phyloP scores from a whole-genome alignment of 2,329 filamentous ascomycete genomes.

The Magnaporthiopsis incrustans region DNA sequence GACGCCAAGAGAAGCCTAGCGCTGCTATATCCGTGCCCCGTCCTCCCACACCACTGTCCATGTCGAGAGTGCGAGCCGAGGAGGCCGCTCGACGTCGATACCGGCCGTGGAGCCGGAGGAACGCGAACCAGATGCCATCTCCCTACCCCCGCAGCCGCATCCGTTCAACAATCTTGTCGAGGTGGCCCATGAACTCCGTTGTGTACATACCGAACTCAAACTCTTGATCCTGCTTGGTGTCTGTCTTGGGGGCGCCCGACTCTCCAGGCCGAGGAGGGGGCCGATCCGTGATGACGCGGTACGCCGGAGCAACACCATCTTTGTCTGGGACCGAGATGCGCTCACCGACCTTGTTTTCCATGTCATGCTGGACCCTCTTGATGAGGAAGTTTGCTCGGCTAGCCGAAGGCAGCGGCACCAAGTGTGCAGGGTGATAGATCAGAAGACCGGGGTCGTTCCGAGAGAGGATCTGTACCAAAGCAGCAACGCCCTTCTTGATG shows the following conservation, averaged over 20 bases:
- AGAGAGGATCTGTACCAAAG: neutral
- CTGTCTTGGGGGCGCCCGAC: neutral
- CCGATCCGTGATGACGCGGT: neutral
- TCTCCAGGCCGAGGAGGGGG: neutral
- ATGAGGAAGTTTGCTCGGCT: neutral
- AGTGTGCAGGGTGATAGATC: neutral
- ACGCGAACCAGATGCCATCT: no score
- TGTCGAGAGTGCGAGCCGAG: no score
- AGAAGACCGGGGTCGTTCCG: neutral
- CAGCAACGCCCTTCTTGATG: neutral
- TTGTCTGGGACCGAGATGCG: neutral
- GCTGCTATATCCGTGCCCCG: no score
- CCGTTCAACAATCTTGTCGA: neutral
- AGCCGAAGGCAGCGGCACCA: conserved; percentile 1
- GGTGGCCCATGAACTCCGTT: neutral
- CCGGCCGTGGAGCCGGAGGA: no score
- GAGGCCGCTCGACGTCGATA: no score
- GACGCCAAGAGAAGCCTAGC: no score
- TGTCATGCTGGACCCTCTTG: neutral
- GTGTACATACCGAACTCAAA: conserved; percentile 1
- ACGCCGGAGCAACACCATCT: neutral
- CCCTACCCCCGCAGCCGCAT: no score
- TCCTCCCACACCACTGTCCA: no score
- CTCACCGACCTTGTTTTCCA: neutral
- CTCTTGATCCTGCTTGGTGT: neutral